Percentiles rank a stretch among this genome's conserved stretches.
Conservation (phyloP, 2,329 filamentous ascomycete species). For the Hypoxylon sp. region DNA sequence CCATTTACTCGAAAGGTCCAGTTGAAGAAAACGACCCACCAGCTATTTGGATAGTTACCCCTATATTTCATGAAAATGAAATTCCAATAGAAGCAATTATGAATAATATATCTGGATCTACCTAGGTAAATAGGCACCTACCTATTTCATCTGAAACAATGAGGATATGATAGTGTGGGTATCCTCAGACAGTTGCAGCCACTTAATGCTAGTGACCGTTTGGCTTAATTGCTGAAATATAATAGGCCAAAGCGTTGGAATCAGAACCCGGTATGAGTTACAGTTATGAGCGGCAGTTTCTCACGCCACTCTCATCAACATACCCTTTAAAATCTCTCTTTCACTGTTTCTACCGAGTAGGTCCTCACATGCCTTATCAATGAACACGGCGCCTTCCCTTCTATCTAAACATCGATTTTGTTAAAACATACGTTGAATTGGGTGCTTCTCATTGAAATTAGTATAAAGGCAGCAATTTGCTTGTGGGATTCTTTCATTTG, state of each 20-base stretch:
- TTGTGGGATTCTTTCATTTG: not conserved
- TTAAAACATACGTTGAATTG: too few species aligned
- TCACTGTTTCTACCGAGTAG: not conserved
- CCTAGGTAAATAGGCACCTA: not conserved
- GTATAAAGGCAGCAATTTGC: too few species aligned
- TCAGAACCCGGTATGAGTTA: not conserved
- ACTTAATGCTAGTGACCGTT: not conserved
- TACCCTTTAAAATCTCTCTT: not conserved
- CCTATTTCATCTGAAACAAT: too few species aligned
- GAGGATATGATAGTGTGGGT: not conserved
- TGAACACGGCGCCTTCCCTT: too few species aligned
- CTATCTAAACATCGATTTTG: too few species aligned
- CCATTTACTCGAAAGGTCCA: not conserved
- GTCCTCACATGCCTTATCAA: too few species aligned
- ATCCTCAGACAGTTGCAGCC: not conserved
- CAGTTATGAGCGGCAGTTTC: not conserved
- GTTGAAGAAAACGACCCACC: not conserved
- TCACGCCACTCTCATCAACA: not conserved
- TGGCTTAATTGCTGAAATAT: not conserved
- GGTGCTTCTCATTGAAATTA: too few species aligned
- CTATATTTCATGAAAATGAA: not conserved
- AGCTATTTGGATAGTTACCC: not conserved
- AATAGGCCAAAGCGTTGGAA: not conserved
- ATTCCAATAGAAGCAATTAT: not conserved
- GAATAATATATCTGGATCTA: not conserved